Conservation (phyloP, 768 basidiomycete genomes). For the Suillus sp. region DNA sequence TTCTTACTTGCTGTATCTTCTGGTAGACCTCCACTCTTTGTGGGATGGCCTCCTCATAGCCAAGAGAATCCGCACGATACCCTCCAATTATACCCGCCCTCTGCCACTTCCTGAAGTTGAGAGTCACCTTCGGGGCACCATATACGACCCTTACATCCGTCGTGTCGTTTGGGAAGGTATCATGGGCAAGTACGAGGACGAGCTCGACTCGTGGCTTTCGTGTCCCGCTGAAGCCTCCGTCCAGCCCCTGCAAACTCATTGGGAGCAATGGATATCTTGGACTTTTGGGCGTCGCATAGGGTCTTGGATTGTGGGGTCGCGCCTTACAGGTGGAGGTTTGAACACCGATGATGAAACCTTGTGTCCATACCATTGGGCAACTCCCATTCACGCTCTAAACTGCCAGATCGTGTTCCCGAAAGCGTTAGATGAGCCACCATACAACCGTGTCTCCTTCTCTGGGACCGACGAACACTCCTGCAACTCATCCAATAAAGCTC, state of each 20-base stretch:
- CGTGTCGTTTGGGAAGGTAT: slow-evolving; percentile 87
- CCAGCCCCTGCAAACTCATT: slow-evolving; percentile 21
- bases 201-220: slow-evolving; percentile 62
- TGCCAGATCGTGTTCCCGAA: slow-evolving; percentile 83
- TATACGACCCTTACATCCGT: slow-evolving; percentile 87
- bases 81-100: slow-evolving; percentile 74
- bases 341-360: slow-evolving; percentile 56
- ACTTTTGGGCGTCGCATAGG: slow-evolving; percentile 10
- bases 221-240: slow-evolving; percentile 50
- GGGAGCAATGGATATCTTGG: slow-evolving; percentile 33
- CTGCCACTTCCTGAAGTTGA: slow-evolving; percentile 72
- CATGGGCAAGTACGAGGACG: slow-evolving; percentile 62
- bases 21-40: slow-evolving; percentile 75
- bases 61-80: slow-evolving; percentile 73
- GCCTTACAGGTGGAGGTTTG: slow-evolving; percentile 27
- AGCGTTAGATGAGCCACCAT: slow-evolving; percentile 58
- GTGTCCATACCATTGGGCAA: slow-evolving; percentile 82
- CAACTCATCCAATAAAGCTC: background rate
- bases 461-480: slow-evolving; percentile 12
- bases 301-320: slow-evolving; percentile 18
- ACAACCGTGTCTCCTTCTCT: slow-evolving; percentile 28
- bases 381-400: slow-evolving; percentile 73
- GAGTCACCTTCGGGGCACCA: slow-evolving; percentile 66
- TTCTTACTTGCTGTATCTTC: background rate
- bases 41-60: slow-evolving; percentile 88